Evolutionary conservation across 306 rosid species (phyloP).

Genomic region (Cucurbita ficifolia): DNA sequence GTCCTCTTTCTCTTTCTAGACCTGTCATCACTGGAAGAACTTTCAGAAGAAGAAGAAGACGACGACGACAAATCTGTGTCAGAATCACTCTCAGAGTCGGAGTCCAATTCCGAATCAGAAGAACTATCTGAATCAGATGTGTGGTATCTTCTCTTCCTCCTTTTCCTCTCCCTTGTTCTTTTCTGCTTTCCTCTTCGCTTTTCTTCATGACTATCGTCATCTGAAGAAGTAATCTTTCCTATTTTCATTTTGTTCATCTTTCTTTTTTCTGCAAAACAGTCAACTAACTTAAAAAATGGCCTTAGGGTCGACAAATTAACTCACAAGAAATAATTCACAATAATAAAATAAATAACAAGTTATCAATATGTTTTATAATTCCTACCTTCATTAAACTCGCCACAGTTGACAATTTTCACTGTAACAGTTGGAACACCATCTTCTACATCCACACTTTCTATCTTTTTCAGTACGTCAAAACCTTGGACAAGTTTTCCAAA

Average conservation of each 20-base stretch:
- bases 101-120: slow-evolving; percentile 62
- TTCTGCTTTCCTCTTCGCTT: slow-evolving; percentile 47
- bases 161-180: slow-evolving; percentile 53
- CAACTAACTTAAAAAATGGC: not conserved
- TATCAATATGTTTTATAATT: not conserved
- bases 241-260: slow-evolving; percentile 27
- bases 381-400: slow-evolving; percentile 71
- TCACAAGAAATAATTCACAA: not conserved
- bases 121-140: slow-evolving; percentile 60
- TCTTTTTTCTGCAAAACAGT: slow-evolving; percentile 35
- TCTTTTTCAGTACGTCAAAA: slow-evolving; percentile 44
- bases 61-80: slow-evolving; percentile 56
- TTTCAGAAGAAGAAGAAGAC: slow-evolving; percentile 44
- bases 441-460: slow-evolving; percentile 67
- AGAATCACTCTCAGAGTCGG: slow-evolving; percentile 72
- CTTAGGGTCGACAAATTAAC: not conserved
- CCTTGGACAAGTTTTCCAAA: slow-evolving; percentile 90
- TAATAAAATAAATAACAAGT: not conserved
- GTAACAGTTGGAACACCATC: slow-evolving; percentile 76
- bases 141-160: slow-evolving; percentile 48
- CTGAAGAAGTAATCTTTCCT: slow-evolving; percentile 35
- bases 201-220: slow-evolving; percentile 38
- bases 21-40: slow-evolving; percentile 79
- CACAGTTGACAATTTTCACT: slow-evolving; percentile 77
- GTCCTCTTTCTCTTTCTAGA: slow-evolving; percentile 67